A percentile compares a stretch with the other conserved stretches of the same genome.
Evolutionary conservation across 192 early-diverging fungal genomes (phyloP).

Genomic region (Haplosporangium gracile): DNA sequence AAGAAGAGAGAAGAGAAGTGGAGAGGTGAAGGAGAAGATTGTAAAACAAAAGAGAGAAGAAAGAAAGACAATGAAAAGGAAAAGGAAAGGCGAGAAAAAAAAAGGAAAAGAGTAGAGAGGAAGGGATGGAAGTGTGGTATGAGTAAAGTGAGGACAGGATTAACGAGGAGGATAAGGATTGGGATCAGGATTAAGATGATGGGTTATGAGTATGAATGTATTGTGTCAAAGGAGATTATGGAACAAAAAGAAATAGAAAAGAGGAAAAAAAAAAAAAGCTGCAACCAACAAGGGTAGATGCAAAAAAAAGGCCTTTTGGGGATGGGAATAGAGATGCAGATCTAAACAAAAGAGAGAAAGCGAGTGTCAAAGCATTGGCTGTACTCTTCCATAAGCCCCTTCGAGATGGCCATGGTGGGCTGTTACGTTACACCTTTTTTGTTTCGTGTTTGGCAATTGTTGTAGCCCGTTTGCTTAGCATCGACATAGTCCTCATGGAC

Average conservation of each 20-base stretch:
- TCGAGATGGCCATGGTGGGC: too few species aligned
- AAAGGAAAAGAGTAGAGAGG: neutral
- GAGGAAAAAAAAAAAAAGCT: neutral
- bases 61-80: neutral
- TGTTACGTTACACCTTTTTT: too few species aligned
- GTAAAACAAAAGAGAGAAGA: neutral
- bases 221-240: neutral
- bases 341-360: too few species aligned
- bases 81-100: neutral
- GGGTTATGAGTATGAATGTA: neutral
- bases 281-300: neutral
- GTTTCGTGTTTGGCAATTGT: too few species aligned
- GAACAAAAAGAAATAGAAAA: neutral
- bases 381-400: too few species aligned
- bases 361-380: too few species aligned
- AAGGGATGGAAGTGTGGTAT: neutral
- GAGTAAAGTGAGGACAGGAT: neutral
- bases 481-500: too few species aligned
- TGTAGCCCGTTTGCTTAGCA: too few species aligned
- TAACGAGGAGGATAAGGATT: neutral
- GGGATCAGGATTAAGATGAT: neutral
- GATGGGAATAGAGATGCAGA: neutral
- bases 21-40: neutral
- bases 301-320: conserved; percentile 2
- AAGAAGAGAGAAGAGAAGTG: neutral